Evolutionary conservation across 1,139 yeast species (phyloP).

Genomic region (Zygotorulaspora mrakii): DNA sequence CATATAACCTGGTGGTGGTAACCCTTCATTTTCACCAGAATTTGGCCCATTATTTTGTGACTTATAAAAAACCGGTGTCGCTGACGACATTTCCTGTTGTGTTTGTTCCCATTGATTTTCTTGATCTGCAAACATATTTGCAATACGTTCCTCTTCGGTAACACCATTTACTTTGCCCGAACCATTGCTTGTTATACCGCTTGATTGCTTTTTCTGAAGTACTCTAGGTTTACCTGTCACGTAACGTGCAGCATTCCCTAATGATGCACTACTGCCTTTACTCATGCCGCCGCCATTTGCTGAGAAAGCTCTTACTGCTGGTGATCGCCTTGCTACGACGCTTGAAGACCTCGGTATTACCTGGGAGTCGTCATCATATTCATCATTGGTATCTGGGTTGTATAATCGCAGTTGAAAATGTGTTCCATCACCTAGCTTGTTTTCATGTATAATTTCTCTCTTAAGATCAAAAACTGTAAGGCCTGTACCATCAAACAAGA

Average conservation of each 20-base stretch:
- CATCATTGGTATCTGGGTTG: conserved; percentile 78
- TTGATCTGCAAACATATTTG: conserved; percentile 88
- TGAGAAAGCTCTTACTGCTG: conserved; percentile 47
- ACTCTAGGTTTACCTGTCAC: conserved; percentile 80
- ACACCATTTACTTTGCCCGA: conserved; percentile 35
- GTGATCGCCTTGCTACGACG: conserved; percentile 76
- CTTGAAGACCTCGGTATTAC: conserved; percentile 85
- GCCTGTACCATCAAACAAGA: conserved; percentile 94
- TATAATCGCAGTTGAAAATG: conserved; percentile 76
- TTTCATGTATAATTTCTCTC: conserved; percentile 79
- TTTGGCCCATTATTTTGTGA: conserved; percentile 30
- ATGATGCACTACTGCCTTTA: conserved; percentile 58
- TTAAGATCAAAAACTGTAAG: conserved; percentile 91
- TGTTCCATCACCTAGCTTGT: conserved; percentile 76
- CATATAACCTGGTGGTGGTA: conserved; percentile 93
- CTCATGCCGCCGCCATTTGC: conserved; percentile 18
- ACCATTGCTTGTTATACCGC: conserved; percentile 21
- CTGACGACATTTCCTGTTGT: conserved; percentile 83
- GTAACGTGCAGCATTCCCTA: conserved; percentile 77
- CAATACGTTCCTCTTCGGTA: conserved; percentile 83
- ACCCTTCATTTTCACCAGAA: conserved; percentile 34
- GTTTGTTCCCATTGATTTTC: conserved; percentile 93
- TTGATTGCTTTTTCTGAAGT: conserved; percentile 34
- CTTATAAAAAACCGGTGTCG: conserved; percentile 57
- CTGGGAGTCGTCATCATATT: conserved; percentile 75